Conservation (phyloP, 2,329 filamentous ascomycete genomes). For the Metarhizium anisopliae region DNA sequence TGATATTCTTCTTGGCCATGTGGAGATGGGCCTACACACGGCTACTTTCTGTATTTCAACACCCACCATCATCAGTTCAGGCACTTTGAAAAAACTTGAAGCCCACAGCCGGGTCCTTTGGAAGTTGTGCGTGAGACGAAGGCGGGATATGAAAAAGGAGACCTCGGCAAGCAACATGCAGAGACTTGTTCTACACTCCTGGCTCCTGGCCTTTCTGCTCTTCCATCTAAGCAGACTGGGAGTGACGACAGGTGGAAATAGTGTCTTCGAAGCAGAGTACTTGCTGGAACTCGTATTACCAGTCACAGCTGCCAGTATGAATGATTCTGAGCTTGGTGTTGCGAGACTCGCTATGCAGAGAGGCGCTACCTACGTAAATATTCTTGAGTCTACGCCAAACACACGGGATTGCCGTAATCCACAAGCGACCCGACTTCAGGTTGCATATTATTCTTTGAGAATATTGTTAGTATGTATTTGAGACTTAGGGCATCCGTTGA, state of each 20-base stretch:
- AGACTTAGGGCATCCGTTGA: neutral
- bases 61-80: neutral
- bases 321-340: conserved; percentile 45
- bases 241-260: conserved; percentile 15
- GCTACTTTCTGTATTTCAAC: conserved; percentile 9
- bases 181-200: conserved; percentile 28
- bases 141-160: conserved; percentile 14
- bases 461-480: conserved; percentile 50
- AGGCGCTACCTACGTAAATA: conserved; percentile 31
- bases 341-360: conserved; percentile 54
- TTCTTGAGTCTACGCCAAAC: neutral
- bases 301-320: conserved; percentile 43
- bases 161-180: conserved; percentile 10
- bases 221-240: conserved; percentile 47
- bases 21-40: conserved; percentile 18
- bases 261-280: conserved; percentile 36
- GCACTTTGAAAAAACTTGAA: conserved; percentile 37
- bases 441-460: conserved; percentile 58
- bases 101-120: conserved; percentile 50
- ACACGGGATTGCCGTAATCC: conserved; percentile 2
- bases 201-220: conserved; percentile 56
- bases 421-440: conserved; percentile 28
- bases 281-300: conserved; percentile 61
- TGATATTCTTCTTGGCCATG: conserved; percentile 29
- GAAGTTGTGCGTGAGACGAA: conserved; percentile 55